Percentiles rank a stretch among this genome's conserved stretches.
These are phyloP conservation scores for Plasmodium fragile DNA, from an alignment of 169 alveolate species.

Conservation along the genomic window DNA sequence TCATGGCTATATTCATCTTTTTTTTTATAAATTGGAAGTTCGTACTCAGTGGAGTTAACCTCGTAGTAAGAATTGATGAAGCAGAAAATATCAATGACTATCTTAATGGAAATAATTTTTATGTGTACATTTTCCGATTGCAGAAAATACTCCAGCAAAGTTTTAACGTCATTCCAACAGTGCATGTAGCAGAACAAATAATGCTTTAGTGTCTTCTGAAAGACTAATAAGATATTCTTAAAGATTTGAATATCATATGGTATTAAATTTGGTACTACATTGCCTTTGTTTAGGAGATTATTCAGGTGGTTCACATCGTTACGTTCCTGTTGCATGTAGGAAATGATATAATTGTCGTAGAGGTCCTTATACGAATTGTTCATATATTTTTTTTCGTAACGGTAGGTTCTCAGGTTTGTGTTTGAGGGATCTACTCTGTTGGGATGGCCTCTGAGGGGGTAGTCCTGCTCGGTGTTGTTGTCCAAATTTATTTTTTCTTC, in stretches of 20 bases:
- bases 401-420: neutral
- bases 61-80: slow-evolving; percentile 65
- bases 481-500: neutral
- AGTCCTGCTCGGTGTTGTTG: neutral
- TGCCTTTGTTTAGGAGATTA: neutral
- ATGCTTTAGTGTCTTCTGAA: slow-evolving; percentile 58
- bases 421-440: neutral
- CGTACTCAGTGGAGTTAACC: neutral
- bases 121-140: slow-evolving; percentile 72
- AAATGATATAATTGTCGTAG: slow-evolving; percentile 16
- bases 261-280: neutral
- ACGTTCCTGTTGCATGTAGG: slow-evolving; percentile 35
- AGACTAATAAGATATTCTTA: slow-evolving; percentile 66
- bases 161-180: slow-evolving; percentile 74
- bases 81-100: slow-evolving; percentile 51
- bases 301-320: neutral
- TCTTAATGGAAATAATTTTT: slow-evolving; percentile 64
- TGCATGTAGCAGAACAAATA: slow-evolving; percentile 73
- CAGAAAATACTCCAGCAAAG: slow-evolving; percentile 34
- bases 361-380: slow-evolving; percentile 6
- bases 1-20: slow-evolving; percentile 21
- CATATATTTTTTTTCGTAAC: neutral
- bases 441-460: neutral
- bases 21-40: neutral
- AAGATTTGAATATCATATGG: slow-evolving; percentile 70